Evolutionary conservation across 2,329 filamentous ascomycete genomes (phyloP), one percentile per base, ranked within the genome.

Genomic region (Pezicula radicicola): DNA sequence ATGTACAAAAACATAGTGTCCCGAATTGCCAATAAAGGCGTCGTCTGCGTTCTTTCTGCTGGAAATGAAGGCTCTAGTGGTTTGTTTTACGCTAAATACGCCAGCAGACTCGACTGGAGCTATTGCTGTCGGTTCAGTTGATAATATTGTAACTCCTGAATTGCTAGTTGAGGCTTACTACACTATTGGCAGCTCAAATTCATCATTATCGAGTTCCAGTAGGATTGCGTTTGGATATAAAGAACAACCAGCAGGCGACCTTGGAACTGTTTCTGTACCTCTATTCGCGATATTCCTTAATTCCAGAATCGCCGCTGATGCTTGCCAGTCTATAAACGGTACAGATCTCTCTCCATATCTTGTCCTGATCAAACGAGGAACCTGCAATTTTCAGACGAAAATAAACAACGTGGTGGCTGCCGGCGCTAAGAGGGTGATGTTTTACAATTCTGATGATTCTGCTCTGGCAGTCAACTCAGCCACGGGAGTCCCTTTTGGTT

Each of bases 381-480:
- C 36, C 12, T 55, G 55, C 28, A 46, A 41, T 13, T 55, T 55
- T 19, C 36, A 49, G 28, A 48, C 19, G 3, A 50, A 54, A 35
- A 12, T 37, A 7, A 3, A n/a, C 13, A 39, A 37, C 18, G 12
- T 21, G 35, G n/a, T 21, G 13, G 33, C 46, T 48, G 18, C 13
- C n/a, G 35, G 35, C 2, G 30, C 46, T n/a, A 39, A 8, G 10
- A 3, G 37, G 4, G 46, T 48, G 7, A 15, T 48, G n/a, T 21
- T 48, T 21, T 48, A 48, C 35, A 37, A 48, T 21, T 21, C 21
- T 21, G 21, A 21, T 21, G 21, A 21, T 21, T 21, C 21, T 21
- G 21, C 21, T 21, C 5, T 21, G 21, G 21, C 21, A 21, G 21
- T 21, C 21, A 21, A 21, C 21, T 21, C 21, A 21, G 21, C 21